These are phyloP conservation scores for Ceriops tagal DNA, from an alignment of 345 rosid species.

Conservation along the genomic window DNA sequence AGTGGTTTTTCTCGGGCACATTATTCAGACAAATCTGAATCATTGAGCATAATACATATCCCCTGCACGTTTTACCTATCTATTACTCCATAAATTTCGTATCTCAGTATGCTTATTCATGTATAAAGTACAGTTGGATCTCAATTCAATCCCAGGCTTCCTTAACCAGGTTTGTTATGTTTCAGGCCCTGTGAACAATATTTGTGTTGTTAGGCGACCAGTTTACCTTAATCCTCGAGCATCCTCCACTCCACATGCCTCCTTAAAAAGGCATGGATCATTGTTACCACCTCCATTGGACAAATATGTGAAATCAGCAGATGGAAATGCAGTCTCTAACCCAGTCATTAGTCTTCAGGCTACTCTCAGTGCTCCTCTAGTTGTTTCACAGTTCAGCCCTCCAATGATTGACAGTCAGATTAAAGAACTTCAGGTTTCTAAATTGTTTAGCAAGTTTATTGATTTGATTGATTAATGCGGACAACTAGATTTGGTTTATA, in stretches of 20 bases:
- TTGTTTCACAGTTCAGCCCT: constrained; percentile 36
- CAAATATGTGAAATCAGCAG: constrained; percentile 44
- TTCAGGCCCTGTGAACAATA: constrained; percentile 71
- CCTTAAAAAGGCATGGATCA: constrained; percentile 49
- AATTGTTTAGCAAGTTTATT: neutral
- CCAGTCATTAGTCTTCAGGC: constrained; percentile 41
- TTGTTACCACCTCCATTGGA: constrained; percentile 58
- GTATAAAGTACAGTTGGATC: neutral
- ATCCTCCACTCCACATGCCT: constrained; percentile 30
- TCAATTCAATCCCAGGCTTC: neutral
- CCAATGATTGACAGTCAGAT: constrained; percentile 51
- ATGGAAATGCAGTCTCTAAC: constrained; percentile 33
- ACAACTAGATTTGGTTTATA: neutral
- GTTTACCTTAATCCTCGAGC: constrained; percentile 16
- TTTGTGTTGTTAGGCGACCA: constrained; percentile 48
- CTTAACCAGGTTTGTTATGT: neutral
- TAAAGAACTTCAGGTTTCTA: constrained; percentile 64
- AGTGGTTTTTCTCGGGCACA: neutral
- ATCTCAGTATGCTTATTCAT: neutral
- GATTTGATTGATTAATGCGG: neutral
- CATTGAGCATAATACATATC: neutral
- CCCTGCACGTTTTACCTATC: neutral
- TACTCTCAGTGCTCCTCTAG: constrained; percentile 21
- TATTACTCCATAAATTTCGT: too few relatives aligned
- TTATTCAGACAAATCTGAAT: neutral